Evolutionary conservation across 2,329 filamentous ascomycete species (phyloP).

Genomic region (Coniochaeta ligniaria): DNA sequence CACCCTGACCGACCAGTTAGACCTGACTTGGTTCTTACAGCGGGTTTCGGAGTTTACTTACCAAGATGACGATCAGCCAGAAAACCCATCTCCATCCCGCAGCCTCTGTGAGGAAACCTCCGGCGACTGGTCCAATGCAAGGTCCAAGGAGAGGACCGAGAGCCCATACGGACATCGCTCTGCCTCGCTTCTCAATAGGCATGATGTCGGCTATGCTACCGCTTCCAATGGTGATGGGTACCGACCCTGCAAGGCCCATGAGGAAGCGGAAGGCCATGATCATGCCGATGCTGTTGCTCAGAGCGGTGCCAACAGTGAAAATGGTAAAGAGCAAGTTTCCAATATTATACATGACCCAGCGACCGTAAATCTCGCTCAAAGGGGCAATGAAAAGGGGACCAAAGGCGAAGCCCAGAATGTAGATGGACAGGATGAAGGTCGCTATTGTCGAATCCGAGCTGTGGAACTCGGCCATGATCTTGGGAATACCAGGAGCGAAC

Average conservation of each 20-base stretch:
- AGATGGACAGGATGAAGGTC: constrained; percentile 48
- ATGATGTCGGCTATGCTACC: constrained; percentile 35
- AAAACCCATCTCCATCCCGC: constrained; percentile 66
- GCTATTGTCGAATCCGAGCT: constrained; percentile 36
- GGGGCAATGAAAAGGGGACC: constrained; percentile 46
- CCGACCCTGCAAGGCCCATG: constrained; percentile 36
- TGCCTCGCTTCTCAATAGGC: constrained; percentile 34
- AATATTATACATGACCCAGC: constrained; percentile 34
- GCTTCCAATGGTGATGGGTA: constrained; percentile 39
- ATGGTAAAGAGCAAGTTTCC: constrained; percentile 35
- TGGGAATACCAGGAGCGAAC: constrained; percentile 41
- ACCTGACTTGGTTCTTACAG: neutral
- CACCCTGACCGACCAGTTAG: constrained; percentile 20
- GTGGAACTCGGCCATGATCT: constrained; percentile 46
- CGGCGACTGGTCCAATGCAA: constrained; percentile 57
- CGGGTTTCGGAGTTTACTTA: neutral
- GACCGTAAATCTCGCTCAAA: constrained; percentile 43
- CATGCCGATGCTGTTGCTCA: constrained; percentile 37
- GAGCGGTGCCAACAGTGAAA: constrained; percentile 55
- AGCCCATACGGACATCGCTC: constrained; percentile 30
- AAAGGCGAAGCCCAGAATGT: constrained; percentile 49
- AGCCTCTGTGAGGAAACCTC: constrained; percentile 56
- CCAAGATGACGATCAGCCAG: constrained; percentile 52
- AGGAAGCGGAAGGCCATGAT: constrained; percentile 43
- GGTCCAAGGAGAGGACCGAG: constrained; percentile 54